A percentile compares a stretch with the other conserved stretches of the same genome.
Conservation (phyloP, 1,139 yeast genomes). For the Scheffersomyces lignicola region DNA sequence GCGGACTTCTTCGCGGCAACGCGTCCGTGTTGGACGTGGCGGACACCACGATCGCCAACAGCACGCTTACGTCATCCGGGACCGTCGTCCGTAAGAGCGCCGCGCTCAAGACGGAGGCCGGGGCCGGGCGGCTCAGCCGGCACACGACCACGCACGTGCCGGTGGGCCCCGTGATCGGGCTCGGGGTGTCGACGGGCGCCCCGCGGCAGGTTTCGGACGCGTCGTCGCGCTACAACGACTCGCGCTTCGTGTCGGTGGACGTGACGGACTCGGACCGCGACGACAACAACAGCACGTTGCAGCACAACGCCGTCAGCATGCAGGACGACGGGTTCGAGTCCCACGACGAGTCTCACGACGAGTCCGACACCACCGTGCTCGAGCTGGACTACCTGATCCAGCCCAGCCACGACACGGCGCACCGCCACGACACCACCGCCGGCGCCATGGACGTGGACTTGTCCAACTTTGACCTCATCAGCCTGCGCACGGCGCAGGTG, state of each 20-base stretch:
- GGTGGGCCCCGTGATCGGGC: too few relatives aligned
- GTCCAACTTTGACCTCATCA: constrained; percentile 32
- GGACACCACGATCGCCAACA: constrained; percentile 24
- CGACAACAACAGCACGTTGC: constrained; percentile 14
- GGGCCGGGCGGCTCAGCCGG: neutral
- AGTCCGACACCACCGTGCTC: constrained; percentile 25
- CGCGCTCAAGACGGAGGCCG: constrained; percentile 2
- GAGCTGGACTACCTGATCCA: constrained; percentile 16
- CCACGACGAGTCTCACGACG: constrained; percentile 19
- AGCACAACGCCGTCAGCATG: constrained; percentile 6
- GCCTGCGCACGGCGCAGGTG: constrained; percentile 33
- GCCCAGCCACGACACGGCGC: constrained; percentile 2
- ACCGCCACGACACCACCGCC: neutral
- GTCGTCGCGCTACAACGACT: constrained; percentile 2
- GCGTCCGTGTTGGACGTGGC: constrained; percentile 25
- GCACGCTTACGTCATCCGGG: constrained; percentile 24
- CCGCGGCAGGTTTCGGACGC: neutral
- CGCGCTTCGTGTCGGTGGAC: constrained; percentile 23
- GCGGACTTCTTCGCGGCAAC: constrained; percentile 30
- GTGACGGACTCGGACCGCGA: constrained; percentile 14
- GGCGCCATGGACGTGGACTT: constrained; percentile 21
- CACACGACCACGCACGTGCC: neutral
- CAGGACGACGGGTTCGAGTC: constrained; percentile 17
- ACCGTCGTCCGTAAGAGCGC: constrained; percentile 28
- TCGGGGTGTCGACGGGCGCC: neutral